phyloP scores from a whole-genome alignment of 768 basidiomycete species.

The Suillus decipiens region DNA sequence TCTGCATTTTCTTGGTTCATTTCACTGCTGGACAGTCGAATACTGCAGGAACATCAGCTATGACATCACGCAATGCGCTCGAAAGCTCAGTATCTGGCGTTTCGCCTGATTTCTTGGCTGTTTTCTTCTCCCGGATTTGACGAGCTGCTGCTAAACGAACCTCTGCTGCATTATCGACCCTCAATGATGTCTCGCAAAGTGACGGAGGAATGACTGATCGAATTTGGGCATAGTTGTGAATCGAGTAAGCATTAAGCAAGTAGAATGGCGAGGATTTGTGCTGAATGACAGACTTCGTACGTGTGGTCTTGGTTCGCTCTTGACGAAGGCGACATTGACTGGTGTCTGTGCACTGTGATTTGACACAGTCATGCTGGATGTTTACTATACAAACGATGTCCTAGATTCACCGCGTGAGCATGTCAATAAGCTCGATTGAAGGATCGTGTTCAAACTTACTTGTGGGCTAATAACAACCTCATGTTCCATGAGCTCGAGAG shows the following conservation, averaged over 20 bases:
- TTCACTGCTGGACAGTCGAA: not conserved
- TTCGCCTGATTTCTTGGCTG: not conserved
- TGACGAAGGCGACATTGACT: not conserved
- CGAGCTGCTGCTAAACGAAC: not conserved
- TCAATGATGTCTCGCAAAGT: conserved; percentile 1
- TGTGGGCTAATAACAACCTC: conserved; percentile 3
- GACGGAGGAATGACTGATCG: conserved; percentile 6
- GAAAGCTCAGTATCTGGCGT: not conserved
- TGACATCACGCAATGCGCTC: not conserved
- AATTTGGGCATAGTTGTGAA: conserved; percentile 9
- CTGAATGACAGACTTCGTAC: not conserved
- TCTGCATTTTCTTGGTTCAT: not conserved
- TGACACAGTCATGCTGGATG: conserved; percentile 2
- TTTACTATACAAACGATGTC: not conserved
- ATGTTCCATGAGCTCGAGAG: conserved; percentile 2
- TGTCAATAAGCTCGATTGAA: conserved; percentile 1
- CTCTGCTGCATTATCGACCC: not conserved
- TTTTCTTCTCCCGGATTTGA: not conserved
- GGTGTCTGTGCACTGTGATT: not conserved
- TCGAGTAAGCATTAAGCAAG: not conserved
- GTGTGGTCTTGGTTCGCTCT: not conserved
- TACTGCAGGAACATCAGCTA: not conserved
- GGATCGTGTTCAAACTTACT: conserved; percentile 3
- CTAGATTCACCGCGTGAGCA: not conserved
- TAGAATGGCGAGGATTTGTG: not conserved